Evolutionary conservation across 2,329 filamentous ascomycete genomes (phyloP).

Genomic region (Decorospora gaudefroyi): DNA sequence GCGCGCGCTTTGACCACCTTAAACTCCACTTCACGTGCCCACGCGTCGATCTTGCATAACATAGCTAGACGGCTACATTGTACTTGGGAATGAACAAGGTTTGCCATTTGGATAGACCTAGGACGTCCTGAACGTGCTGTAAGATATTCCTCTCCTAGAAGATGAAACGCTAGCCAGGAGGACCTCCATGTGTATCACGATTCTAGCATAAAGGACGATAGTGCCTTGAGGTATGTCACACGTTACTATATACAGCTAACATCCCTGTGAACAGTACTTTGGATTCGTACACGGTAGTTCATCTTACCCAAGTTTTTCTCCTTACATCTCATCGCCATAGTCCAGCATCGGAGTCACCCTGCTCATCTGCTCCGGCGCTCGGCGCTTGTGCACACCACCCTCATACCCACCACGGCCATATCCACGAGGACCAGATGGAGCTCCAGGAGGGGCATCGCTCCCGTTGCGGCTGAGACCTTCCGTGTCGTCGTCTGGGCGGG

Average conservation of each 20-base stretch:
- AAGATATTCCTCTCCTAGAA: not conserved
- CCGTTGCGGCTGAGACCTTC: constrained; percentile 4
- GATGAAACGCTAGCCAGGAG: not conserved
- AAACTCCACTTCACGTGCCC: constrained; percentile 27
- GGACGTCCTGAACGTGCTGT: too few relatives aligned
- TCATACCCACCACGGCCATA: not conserved
- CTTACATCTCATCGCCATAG: not conserved
- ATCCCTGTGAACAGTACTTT: too few relatives aligned
- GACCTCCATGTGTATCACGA: not conserved
- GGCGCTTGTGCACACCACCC: not conserved
- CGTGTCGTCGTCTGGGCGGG: constrained; percentile 20
- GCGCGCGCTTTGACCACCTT: constrained; percentile 19
- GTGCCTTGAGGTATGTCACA: too few relatives aligned
- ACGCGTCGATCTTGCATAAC: constrained; percentile 23
- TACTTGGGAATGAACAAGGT: too few relatives aligned
- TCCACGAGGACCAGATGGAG: constrained; percentile 5
- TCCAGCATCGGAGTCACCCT: not conserved
- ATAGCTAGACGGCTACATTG: too few relatives aligned
- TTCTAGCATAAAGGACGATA: too few relatives aligned
- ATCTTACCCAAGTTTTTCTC: not conserved
- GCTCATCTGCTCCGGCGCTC: not conserved
- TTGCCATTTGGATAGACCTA: too few relatives aligned
- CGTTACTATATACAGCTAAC: not conserved
- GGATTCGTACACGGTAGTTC: too few relatives aligned
- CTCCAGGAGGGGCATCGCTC: constrained; percentile 2